Conservation (phyloP, 305 asterid genomes). For the Fraxinus latifolia region DNA sequence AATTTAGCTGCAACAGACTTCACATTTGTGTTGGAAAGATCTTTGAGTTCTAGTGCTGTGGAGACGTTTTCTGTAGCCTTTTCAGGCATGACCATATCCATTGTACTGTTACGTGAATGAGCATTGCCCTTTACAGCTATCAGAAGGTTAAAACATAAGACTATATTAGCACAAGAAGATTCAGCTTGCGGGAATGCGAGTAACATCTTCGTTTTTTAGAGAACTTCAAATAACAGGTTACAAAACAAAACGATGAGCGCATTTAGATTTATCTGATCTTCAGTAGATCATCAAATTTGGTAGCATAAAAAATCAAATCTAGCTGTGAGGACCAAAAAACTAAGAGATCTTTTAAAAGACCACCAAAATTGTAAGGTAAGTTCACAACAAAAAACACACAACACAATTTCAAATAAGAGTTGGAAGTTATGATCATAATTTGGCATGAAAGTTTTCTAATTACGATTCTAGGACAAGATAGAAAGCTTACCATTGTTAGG, state of each 20-base stretch:
- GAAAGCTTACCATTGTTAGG: slow-evolving; percentile 49
- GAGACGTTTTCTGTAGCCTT: slow-evolving; percentile 31
- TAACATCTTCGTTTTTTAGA: background rate
- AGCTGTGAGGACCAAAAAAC: background rate
- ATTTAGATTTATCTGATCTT: background rate
- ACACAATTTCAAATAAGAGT: background rate
- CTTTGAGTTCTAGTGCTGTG: slow-evolving; percentile 50
- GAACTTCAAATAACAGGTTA: background rate
- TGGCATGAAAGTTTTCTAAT: background rate
- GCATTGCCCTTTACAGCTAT: slow-evolving; percentile 44
- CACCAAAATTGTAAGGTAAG: background rate
- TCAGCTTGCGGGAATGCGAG: background rate
- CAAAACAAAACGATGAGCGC: background rate
- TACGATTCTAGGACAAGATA: background rate
- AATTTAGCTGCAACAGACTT: slow-evolving; percentile 42
- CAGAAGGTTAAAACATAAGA: slow-evolving; percentile 14
- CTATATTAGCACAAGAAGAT: background rate
- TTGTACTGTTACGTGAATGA: slow-evolving; percentile 32
- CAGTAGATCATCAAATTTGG: background rate
- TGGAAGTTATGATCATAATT: background rate
- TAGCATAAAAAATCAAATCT: background rate
- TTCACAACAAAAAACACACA: background rate
- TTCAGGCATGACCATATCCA: slow-evolving; percentile 29
- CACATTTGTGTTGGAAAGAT: slow-evolving; percentile 37
- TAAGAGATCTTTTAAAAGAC: background rate